These are phyloP conservation scores for Coniochaeta hoffmannii DNA, from an alignment of 2,329 filamentous ascomycete genomes.

Conservation along the genomic window DNA sequence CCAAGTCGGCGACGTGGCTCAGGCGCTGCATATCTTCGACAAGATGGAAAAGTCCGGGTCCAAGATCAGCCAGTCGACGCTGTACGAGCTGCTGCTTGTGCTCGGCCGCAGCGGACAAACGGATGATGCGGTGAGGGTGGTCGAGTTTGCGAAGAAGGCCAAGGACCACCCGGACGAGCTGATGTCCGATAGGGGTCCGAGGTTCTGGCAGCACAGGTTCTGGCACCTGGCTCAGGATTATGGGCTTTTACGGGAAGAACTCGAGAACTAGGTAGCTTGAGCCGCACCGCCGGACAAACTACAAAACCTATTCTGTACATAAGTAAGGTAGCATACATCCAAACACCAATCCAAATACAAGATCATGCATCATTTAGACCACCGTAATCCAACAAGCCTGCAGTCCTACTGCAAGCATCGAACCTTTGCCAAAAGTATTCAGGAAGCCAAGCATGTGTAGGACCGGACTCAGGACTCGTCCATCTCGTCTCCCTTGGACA, in stretches of 20 bases:
- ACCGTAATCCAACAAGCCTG: background rate
- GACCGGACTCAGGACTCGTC: slow-evolving; percentile 16
- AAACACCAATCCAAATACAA: background rate
- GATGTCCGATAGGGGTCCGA: slow-evolving; percentile 8
- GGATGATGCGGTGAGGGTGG: slow-evolving; percentile 17
- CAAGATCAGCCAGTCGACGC: slow-evolving; percentile 32
- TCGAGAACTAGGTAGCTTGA: background rate
- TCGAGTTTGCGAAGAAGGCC: slow-evolving; percentile 16
- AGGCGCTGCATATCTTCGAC: slow-evolving; percentile 42
- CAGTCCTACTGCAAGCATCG: background rate
- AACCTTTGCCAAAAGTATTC: background rate
- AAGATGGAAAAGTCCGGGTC: slow-evolving; percentile 32
- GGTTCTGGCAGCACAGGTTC: slow-evolving; percentile 42
- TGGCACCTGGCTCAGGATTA: slow-evolving; percentile 38
- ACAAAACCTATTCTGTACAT: too few relatives aligned
- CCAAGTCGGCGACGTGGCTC: slow-evolving; percentile 37
- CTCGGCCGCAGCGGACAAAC: slow-evolving; percentile 14
- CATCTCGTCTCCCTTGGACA: slow-evolving; percentile 14
- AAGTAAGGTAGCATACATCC: background rate
- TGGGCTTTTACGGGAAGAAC: slow-evolving; percentile 23
- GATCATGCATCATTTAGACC: background rate
- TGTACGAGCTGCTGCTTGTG: slow-evolving; percentile 32
- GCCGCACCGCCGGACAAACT: too few relatives aligned
- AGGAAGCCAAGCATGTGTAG: background rate
- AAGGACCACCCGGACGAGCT: slow-evolving; percentile 6